Percentiles rank a stretch among this genome's conserved stretches.
These are phyloP conservation scores for Apiospora rasikravindrae DNA, from an alignment of 2,329 filamentous ascomycete genomes.

Conservation along the genomic window DNA sequence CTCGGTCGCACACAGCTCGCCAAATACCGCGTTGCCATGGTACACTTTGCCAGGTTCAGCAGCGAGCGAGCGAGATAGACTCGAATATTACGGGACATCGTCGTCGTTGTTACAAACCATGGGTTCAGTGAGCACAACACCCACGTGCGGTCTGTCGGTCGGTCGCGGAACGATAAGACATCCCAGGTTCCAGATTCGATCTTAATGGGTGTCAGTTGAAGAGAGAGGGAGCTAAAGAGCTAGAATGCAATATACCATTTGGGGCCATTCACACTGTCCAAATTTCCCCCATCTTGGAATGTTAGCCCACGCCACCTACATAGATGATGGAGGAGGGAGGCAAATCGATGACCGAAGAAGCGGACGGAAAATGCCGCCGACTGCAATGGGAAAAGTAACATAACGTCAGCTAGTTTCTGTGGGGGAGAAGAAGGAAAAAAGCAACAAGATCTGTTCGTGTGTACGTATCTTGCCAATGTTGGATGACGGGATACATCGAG, in stretches of 20 bases:
- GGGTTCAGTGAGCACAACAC: constrained; percentile 16
- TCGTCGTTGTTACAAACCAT: background rate
- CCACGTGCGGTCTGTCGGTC: constrained; percentile 11
- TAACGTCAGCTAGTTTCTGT: constrained; percentile 13
- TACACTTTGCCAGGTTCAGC: background rate
- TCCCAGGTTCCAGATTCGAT: background rate
- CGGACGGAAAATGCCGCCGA: background rate
- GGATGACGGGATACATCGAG: background rate
- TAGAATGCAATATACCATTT: background rate
- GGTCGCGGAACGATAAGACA: constrained; percentile 14
- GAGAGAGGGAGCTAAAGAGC: background rate
- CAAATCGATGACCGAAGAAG: background rate
- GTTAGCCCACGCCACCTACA: background rate
- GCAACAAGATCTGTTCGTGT: background rate
- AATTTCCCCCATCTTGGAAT: background rate
- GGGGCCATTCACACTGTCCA: constrained; percentile 6
- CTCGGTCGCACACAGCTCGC: background rate
- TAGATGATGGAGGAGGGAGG: background rate
- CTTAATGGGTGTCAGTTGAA: background rate
- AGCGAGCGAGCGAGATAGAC: background rate
- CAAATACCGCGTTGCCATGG: constrained; percentile 3
- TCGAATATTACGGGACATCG: background rate
- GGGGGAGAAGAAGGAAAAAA: background rate
- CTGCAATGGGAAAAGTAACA: background rate
- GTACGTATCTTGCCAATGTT: background rate